Percentiles rank a stretch among this genome's conserved stretches.
These are phyloP conservation scores for Elongisporangium undulatum DNA, from an alignment of 352 stramenopile species.

Conservation along the genomic window DNA sequence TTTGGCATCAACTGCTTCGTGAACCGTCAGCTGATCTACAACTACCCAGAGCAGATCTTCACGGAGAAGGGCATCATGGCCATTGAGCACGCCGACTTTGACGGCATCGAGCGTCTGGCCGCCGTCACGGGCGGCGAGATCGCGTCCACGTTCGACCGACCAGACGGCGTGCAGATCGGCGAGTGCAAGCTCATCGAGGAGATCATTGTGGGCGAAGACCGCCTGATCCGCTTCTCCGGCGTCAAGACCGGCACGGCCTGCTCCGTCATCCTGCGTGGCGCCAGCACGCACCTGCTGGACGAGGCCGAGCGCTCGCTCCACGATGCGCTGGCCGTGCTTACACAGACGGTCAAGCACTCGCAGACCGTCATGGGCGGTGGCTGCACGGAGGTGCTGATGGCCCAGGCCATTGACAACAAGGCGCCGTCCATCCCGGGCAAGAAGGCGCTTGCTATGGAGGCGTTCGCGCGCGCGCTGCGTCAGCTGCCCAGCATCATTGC, in stretches of 20 bases:
- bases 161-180: slow-evolving; percentile 94
- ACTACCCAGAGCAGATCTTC: slow-evolving; percentile 99
- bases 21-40: slow-evolving; percentile 99
- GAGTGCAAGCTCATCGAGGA: slow-evolving; percentile 98
- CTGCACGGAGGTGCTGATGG: slow-evolving; percentile 97
- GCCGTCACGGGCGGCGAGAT: slow-evolving; percentile 96
- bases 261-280: slow-evolving; percentile 94
- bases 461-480: slow-evolving; percentile 95
- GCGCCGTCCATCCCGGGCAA: slow-evolving; percentile 94
- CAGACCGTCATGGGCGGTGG: slow-evolving; percentile 96
- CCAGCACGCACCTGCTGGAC: slow-evolving; percentile 95
- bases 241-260: slow-evolving; percentile 95
- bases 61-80: slow-evolving; percentile 97
- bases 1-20: slow-evolving; percentile 99
- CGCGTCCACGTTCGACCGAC: slow-evolving; percentile 97
- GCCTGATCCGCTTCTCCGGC: slow-evolving; percentile 95
- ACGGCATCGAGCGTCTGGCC: slow-evolving; percentile 97
- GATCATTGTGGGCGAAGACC: slow-evolving; percentile 99
- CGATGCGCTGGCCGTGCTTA: slow-evolving; percentile 97
- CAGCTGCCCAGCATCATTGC: slow-evolving; percentile 98
- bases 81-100: slow-evolving; percentile 99
- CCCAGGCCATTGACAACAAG: slow-evolving; percentile 89
- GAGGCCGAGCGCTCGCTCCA: slow-evolving; percentile 99
- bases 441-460: slow-evolving; percentile 97
- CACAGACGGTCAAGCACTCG: slow-evolving; percentile 96